These are phyloP conservation scores for Rauvolfia tetraphylla DNA, from an alignment of 257 asterid genomes.

Conservation along the genomic window DNA sequence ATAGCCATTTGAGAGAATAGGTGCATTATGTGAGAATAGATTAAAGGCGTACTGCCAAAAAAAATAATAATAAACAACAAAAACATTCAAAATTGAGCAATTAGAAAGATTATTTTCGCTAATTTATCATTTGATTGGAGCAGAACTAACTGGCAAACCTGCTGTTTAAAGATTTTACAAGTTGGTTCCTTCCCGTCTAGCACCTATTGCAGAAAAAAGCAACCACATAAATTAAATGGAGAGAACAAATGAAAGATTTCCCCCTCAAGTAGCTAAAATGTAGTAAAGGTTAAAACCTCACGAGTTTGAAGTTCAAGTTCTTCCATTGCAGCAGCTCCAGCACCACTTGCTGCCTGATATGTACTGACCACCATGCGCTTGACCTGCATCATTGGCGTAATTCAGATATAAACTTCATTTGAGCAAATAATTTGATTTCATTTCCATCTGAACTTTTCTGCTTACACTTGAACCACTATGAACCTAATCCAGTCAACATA, in stretches of 20 bases:
- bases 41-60: conserved; percentile 88
- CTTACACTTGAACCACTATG: not conserved
- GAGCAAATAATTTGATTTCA: not conserved
- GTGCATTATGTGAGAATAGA: conserved; percentile 95
- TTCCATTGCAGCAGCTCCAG: conserved; percentile 99
- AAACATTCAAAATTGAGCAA: not conserved
- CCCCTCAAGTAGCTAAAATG: not conserved
- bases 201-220: conserved; percentile 40
- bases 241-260: not conserved
- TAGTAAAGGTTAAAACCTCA: conserved; percentile 46
- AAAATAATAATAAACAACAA: no score
- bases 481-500: not conserved
- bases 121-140: not conserved
- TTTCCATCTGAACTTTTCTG: not conserved
- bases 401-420: not conserved
- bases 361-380: conserved; percentile 55
- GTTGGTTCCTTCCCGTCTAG: conserved; percentile 83
- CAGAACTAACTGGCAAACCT: conserved; percentile 42
- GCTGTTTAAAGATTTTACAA: conserved; percentile 72
- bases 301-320: conserved; percentile 92
- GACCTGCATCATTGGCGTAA: conserved; percentile 25
- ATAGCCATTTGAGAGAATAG: conserved; percentile 84
- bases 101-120: not conserved
- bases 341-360: conserved; percentile 61
- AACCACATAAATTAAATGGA: not conserved